Conservation (phyloP, 352 stramenopile genomes). For the Albugo candida region DNA sequence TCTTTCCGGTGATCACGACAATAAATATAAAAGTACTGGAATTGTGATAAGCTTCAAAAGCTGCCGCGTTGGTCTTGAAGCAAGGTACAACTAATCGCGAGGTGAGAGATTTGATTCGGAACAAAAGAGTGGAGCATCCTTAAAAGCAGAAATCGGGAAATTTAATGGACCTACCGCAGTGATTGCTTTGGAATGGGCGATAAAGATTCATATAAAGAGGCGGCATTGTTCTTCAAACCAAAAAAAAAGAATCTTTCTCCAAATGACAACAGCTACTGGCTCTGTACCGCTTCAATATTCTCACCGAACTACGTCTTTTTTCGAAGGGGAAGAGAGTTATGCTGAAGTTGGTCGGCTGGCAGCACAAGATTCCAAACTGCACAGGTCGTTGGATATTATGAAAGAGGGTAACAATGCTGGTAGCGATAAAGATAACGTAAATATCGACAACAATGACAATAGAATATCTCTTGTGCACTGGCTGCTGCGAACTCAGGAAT, state of each 20-base stretch:
- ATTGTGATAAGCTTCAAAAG: neutral
- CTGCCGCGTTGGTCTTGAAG: too few relatives aligned
- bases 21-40: conserved; percentile 6
- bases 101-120: conserved; percentile 19
- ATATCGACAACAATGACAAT: conserved; percentile 17
- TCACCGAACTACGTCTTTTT: conserved; percentile 60
- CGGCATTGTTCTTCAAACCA: conserved; percentile 5
- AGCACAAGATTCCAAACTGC: conserved; percentile 67
- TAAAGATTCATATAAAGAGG: conserved; percentile 29
- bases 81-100: too few relatives aligned
- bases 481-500: conserved; percentile 18
- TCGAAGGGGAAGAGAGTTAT: conserved; percentile 77
- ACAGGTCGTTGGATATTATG: conserved; percentile 52
- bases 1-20: conserved; percentile 28
- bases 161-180: conserved; percentile 36
- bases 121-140: conserved; percentile 2
- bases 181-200: conserved; percentile 21
- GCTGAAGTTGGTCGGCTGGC: conserved; percentile 46
- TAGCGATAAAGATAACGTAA: conserved; percentile 47
- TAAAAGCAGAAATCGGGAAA: conserved; percentile 15
- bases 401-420: conserved; percentile 64
- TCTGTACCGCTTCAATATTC: conserved; percentile 39
- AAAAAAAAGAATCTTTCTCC: too few relatives aligned
- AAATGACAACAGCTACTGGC: conserved; percentile 20
- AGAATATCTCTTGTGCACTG: conserved; percentile 3